Percentiles rank a stretch among this genome's conserved stretches.
Evolutionary conservation across 1,284 basidiomycete species (phyloP).

Genomic region (Cryptococcus sp.): DNA sequence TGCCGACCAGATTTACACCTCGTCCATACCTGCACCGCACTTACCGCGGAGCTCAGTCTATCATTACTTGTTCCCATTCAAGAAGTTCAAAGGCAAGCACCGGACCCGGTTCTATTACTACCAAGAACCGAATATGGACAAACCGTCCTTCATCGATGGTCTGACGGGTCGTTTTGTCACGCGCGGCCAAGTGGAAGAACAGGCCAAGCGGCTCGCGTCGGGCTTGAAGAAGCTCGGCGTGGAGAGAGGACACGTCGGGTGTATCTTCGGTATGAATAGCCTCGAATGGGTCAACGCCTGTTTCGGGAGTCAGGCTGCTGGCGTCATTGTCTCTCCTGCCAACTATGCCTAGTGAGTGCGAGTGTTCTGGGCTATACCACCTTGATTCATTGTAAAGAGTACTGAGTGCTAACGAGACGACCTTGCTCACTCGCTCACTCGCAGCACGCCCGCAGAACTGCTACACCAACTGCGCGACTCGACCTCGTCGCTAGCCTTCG

Average conservation of each 20-base stretch:
- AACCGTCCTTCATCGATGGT: slow-evolving; percentile 69
- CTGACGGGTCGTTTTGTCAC: slow-evolving; percentile 62
- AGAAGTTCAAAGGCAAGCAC: slow-evolving; percentile 15
- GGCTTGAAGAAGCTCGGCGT: slow-evolving; percentile 55
- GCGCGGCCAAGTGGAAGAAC: slow-evolving; percentile 60
- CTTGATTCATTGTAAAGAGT: no score
- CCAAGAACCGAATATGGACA: slow-evolving; percentile 19
- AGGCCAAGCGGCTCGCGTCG: slow-evolving; percentile 62
- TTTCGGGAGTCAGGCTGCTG: slow-evolving; percentile 58
- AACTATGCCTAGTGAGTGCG: slow-evolving; percentile 47
- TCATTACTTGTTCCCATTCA: slow-evolving; percentile 38
- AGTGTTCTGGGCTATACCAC: slow-evolving; percentile 35
- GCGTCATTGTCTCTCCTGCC: slow-evolving; percentile 41
- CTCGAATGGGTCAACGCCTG: slow-evolving; percentile 66
- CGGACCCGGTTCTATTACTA: slow-evolving; percentile 13
- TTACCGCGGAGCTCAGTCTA: slow-evolving; percentile 41
- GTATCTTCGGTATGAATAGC: slow-evolving; percentile 58
- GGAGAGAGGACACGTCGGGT: slow-evolving; percentile 40
- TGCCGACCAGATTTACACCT: slow-evolving; percentile 31
- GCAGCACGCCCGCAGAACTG: slow-evolving; percentile 47
- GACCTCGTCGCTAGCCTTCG: slow-evolving; percentile 60
- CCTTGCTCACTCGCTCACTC: not conserved
- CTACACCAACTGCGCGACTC: slow-evolving; percentile 58
- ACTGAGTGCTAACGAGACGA: not conserved
- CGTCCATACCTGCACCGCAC: slow-evolving; percentile 24